Evolutionary conservation across 1,139 yeast genomes (phyloP), one percentile per base, ranked within the genome.

Genomic region (Hyphopichia pseudoburtonii): DNA sequence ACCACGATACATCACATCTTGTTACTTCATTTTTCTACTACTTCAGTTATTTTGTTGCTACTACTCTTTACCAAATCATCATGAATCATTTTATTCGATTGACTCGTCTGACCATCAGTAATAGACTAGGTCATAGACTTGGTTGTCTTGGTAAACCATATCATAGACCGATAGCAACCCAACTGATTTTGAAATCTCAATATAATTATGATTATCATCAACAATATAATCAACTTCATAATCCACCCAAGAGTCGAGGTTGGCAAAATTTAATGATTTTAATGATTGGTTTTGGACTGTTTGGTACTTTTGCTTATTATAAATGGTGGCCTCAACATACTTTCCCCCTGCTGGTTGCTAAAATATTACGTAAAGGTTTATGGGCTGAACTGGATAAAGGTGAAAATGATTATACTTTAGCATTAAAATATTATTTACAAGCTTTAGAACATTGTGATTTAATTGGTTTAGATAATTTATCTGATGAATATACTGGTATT

Each of bases 361-460:
- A 68, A 34, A 70, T 76, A 27, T 65, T 89, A 46, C 70, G 95
- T 31, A 77, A 80, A 50, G 97, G 86, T 0, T 64, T 90, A 6
- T 80, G 92, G 85, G 92, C 94, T 2, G 97, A 90, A 57, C 75
- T 85, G 37, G 86, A 82, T 30, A 76, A 75, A 37, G 86, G 85
- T 16, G 82, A 78, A 33, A 72, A 78, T 39, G 80, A 78, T 48
- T 81, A 74, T 55, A 71, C 76, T 42, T 66, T 78, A 41, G 96
- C 97, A 0, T 64, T 88, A 43, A 74, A 77, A 44, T 70, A 74
- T 51, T 89, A 89, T 56, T 69, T 82, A 21, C 81, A 76, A 17
- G 82, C 82, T 1, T 56, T 78, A 28, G 59, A 66, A 18, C 60
- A 71, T 40, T 69, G 76, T 40, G 57, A 68, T 16, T 62, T 61